Percentiles rank a stretch among this genome's conserved stretches.
These are phyloP conservation scores for Cucurbita argyrosperma DNA, from an alignment of 306 rosid genomes.

Conservation along the genomic window DNA sequence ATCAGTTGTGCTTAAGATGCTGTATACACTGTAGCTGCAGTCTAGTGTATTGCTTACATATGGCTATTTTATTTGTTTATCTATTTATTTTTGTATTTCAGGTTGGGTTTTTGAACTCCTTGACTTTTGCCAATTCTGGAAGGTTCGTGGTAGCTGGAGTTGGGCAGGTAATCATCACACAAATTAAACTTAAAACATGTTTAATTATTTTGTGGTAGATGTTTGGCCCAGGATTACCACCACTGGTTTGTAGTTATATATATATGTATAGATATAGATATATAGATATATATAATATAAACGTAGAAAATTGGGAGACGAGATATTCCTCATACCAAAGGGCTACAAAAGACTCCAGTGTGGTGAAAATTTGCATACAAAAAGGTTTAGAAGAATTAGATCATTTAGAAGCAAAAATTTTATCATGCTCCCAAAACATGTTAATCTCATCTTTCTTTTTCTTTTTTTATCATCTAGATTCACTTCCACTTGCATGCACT, in stretches of 20 bases:
- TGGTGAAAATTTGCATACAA: neutral
- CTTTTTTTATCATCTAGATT: too few relatives aligned
- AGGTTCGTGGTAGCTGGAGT: conserved; percentile 73
- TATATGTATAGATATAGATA: too few relatives aligned
- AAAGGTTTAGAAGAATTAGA: neutral
- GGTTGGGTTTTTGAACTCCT: conserved; percentile 89
- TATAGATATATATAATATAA: too few relatives aligned
- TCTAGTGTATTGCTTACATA: neutral
- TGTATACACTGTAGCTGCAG: neutral
- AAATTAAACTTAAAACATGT: neutral
- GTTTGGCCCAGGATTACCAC: neutral
- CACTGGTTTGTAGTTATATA: too few relatives aligned
- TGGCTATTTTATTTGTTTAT: neutral
- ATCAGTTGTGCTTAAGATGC: neutral
- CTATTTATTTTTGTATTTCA: conserved; percentile 8
- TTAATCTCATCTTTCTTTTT: neutral
- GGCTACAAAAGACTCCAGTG: too few relatives aligned
- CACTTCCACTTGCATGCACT: too few relatives aligned
- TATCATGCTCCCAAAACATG: neutral
- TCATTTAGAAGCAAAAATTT: neutral
- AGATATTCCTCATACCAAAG: too few relatives aligned
- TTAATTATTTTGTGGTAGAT: neutral
- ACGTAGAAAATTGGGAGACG: too few relatives aligned
- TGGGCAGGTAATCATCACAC: conserved; percentile 45
- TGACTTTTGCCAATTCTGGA: conserved; percentile 86